phyloP scores from a whole-genome alignment of 2,329 filamentous ascomycete genomes.

The Aspergillus phoenicis region DNA sequence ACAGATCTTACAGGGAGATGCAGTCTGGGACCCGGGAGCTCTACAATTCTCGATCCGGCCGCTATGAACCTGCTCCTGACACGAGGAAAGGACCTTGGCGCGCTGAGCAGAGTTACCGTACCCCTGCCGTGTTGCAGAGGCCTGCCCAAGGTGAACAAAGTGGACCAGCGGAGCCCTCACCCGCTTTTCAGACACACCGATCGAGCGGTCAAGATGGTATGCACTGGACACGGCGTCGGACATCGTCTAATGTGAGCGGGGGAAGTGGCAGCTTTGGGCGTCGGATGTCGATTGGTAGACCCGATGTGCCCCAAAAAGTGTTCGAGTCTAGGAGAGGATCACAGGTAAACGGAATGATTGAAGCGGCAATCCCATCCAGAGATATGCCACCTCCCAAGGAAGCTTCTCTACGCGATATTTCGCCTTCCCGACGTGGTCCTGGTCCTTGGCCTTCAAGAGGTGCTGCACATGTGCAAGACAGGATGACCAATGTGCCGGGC shows the following conservation, averaged over 20 bases:
- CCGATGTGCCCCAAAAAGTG: constrained; percentile 44
- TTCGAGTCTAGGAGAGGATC: constrained; percentile 46
- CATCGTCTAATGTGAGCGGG: constrained; percentile 89
- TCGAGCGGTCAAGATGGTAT: constrained; percentile 64
- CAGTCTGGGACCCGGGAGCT: constrained; percentile 70
- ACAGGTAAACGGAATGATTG: constrained; percentile 38
- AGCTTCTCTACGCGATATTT: constrained; percentile 23
- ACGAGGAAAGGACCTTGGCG: constrained; percentile 69
- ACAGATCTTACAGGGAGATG: constrained; percentile 78
- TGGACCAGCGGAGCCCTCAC: constrained; percentile 77
- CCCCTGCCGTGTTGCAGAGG: constrained; percentile 78
- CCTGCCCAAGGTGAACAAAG: constrained; percentile 62
- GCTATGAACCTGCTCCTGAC: constrained; percentile 85
- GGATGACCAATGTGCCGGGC: constrained; percentile 23
- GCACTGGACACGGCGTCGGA: constrained; percentile 73
- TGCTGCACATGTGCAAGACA: constrained; percentile 32
- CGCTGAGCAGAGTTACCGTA: constrained; percentile 67
- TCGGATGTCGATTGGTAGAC: constrained; percentile 60
- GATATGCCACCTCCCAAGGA: constrained; percentile 30
- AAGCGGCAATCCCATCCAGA: constrained; percentile 34
- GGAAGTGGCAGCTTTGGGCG: constrained; percentile 72
- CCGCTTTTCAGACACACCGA: constrained; percentile 80
- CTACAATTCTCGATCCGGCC: constrained; percentile 92
- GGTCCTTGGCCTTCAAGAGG: constrained; percentile 35
- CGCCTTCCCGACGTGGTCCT: constrained; percentile 30